These are phyloP conservation scores for Hygrophila difformis DNA, from an alignment of 257 asterid species.

Conservation along the genomic window DNA sequence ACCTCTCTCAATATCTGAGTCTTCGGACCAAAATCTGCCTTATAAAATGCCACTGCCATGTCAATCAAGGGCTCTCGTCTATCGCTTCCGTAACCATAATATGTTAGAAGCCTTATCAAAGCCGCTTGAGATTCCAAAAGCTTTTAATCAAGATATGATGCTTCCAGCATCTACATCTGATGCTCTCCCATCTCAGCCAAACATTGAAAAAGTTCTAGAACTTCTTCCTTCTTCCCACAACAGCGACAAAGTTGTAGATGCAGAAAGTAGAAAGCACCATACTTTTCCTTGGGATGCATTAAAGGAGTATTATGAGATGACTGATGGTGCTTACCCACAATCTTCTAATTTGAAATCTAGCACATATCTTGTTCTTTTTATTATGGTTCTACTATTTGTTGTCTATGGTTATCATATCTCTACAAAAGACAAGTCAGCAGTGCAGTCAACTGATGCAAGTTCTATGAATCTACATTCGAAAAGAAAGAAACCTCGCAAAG, in stretches of 20 bases:
- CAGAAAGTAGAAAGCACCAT: constrained; percentile 14
- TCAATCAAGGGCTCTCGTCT: constrained; percentile 70
- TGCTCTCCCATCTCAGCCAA: constrained; percentile 55
- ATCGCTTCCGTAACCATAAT: constrained; percentile 52
- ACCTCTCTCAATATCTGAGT: constrained; percentile 26
- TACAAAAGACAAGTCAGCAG: constrained; percentile 22
- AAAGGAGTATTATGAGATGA: constrained; percentile 11
- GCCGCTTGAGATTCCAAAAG: constrained; percentile 33
- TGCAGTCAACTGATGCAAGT: constrained; percentile 19
- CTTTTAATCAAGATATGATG: constrained; percentile 39
- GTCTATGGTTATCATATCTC: constrained; percentile 19
- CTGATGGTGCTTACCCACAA: constrained; percentile 17
- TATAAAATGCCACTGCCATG: constrained; percentile 80
- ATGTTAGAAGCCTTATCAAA: constrained; percentile 32
- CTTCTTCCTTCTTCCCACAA: constrained; percentile 26
- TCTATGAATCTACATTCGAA: constrained; percentile 29
- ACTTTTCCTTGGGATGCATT: constrained; percentile 23
- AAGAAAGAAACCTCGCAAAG: constrained; percentile 56
- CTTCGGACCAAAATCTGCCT: constrained; percentile 43
- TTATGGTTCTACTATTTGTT: constrained; percentile 24
- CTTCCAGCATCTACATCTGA: constrained; percentile 37
- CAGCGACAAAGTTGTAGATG: constrained; percentile 18
- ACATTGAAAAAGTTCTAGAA: constrained; percentile 41
- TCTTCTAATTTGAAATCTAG: neutral
- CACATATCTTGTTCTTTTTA: constrained; percentile 14